These are phyloP conservation scores for Cercospora sojina DNA, from an alignment of 2,329 filamentous ascomycete genomes.

Conservation along the genomic window DNA sequence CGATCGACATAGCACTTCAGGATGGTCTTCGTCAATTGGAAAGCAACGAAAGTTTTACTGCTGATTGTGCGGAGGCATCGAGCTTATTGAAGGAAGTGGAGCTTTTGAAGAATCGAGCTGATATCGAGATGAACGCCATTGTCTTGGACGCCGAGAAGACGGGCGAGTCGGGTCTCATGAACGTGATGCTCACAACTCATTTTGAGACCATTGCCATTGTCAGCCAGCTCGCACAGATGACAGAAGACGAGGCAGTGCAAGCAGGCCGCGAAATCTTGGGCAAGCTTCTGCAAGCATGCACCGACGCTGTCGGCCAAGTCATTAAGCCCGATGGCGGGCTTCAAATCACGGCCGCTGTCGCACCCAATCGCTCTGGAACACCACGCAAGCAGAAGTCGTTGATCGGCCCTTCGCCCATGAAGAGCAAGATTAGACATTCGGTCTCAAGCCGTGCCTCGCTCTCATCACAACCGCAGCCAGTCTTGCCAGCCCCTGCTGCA, in stretches of 20 bases:
- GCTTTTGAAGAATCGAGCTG: slow-evolving; percentile 77
- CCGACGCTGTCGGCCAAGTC: slow-evolving; percentile 72
- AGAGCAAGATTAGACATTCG: slow-evolving; percentile 43
- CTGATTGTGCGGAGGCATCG: slow-evolving; percentile 60
- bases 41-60: slow-evolving; percentile 64
- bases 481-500: slow-evolving; percentile 2
- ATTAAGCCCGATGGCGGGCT: slow-evolving; percentile 83
- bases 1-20: slow-evolving; percentile 81
- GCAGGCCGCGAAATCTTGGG: slow-evolving; percentile 75
- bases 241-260: slow-evolving; percentile 75
- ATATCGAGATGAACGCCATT: slow-evolving; percentile 72
- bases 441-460: slow-evolving; percentile 6
- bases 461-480: slow-evolving; percentile 4
- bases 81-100: slow-evolving; percentile 79
- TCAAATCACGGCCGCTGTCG: slow-evolving; percentile 62
- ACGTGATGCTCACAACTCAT: slow-evolving; percentile 82
- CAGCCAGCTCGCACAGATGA: slow-evolving; percentile 77
- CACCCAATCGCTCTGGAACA: slow-evolving; percentile 70
- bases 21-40: slow-evolving; percentile 78
- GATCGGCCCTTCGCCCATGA: slow-evolving; percentile 50
- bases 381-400: slow-evolving; percentile 67
- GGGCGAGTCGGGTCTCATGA: slow-evolving; percentile 73
- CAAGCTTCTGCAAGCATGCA: slow-evolving; percentile 74
- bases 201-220: slow-evolving; percentile 88
- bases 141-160: slow-evolving; percentile 81